Conservation (phyloP, 2,329 filamentous ascomycete genomes). For the Phaeosphaeria sp. region DNA sequence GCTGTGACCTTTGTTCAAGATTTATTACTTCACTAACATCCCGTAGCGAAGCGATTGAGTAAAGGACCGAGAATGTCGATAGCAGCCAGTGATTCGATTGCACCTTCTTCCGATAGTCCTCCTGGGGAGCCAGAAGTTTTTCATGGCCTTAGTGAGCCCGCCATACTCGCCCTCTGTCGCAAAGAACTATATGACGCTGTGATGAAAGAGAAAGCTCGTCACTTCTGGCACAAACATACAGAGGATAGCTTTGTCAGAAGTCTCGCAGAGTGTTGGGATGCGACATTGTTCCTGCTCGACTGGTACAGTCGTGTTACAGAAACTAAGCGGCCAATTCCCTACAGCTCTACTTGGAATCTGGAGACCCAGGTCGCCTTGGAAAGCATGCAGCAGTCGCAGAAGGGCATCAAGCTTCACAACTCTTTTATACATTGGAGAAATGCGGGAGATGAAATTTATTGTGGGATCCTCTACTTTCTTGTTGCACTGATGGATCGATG, state of each 20-base stretch:
- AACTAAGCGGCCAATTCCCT: conserved; percentile 58
- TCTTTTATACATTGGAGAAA: conserved; percentile 66
- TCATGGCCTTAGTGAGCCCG: conserved; percentile 55
- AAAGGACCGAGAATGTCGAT: conserved; percentile 31
- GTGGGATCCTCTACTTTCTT: conserved; percentile 61
- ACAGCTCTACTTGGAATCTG: conserved; percentile 65
- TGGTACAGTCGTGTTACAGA: conserved; percentile 60
- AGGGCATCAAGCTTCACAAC: conserved; percentile 62
- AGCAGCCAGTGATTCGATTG: conserved; percentile 32
- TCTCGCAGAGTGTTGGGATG: conserved; percentile 59
- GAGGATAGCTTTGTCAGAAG: conserved; percentile 57
- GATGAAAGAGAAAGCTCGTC: conserved; percentile 51
- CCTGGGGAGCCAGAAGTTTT: conserved; percentile 47
- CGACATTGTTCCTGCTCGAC: conserved; percentile 61
- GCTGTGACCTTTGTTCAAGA: conserved; percentile 2
- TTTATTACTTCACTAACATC: conserved; percentile 3
- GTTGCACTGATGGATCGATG: conserved; percentile 64
- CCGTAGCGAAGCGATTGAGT: conserved; percentile 22
- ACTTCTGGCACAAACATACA: conserved; percentile 52
- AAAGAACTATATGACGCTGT: conserved; percentile 56
- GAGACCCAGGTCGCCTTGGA: conserved; percentile 62
- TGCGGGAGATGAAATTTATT: conserved; percentile 61
- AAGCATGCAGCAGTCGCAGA: conserved; percentile 60
- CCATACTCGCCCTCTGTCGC: conserved; percentile 56
- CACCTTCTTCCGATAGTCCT: conserved; percentile 38